phyloP scores from a whole-genome alignment of 2,329 filamentous ascomycete species.

The Ceratocystis cacaofunesta region DNA sequence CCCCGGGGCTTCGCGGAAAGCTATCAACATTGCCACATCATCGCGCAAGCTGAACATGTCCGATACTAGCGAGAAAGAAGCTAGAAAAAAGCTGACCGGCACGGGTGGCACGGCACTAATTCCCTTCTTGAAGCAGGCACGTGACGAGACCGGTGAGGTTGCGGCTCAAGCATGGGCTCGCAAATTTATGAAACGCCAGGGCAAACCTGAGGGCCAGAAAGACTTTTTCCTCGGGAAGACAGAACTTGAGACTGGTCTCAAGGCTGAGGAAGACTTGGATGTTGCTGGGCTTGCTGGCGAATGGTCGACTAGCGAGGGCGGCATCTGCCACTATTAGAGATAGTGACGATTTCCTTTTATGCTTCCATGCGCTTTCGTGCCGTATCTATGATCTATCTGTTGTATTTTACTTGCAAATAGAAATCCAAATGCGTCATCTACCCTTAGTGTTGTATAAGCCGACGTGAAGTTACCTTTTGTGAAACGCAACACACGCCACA shows the following conservation, averaged over 20 bases:
- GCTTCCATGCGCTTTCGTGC: neutral
- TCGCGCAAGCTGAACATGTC: constrained; percentile 29
- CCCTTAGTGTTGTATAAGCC: neutral
- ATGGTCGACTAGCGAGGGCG: constrained; percentile 76
- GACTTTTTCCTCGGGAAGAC: constrained; percentile 45
- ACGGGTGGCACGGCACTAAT: constrained; percentile 91
- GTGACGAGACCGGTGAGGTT: constrained; percentile 89
- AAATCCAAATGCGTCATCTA: neutral
- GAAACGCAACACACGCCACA: neutral
- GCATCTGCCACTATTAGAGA: constrained; percentile 39
- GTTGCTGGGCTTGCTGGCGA: constrained; percentile 60
- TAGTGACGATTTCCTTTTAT: neutral
- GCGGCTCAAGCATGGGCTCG: constrained; percentile 55
- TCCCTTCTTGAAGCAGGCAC: constrained; percentile 87
- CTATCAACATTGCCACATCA: constrained; percentile 48
- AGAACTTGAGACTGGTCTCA: constrained; percentile 27
- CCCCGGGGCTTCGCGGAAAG: constrained; percentile 35
- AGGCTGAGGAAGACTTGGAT: constrained; percentile 30
- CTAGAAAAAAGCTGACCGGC: constrained; percentile 44
- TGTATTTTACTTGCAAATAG: neutral
- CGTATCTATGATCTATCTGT: neutral
- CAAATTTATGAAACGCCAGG: constrained; percentile 40
- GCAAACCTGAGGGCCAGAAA: constrained; percentile 33
- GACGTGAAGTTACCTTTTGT: neutral
- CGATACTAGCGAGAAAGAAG: neutral